Evolutionary conservation across 2,329 filamentous ascomycete genomes (phyloP).

Genomic region (Rugonectria rugulosa): DNA sequence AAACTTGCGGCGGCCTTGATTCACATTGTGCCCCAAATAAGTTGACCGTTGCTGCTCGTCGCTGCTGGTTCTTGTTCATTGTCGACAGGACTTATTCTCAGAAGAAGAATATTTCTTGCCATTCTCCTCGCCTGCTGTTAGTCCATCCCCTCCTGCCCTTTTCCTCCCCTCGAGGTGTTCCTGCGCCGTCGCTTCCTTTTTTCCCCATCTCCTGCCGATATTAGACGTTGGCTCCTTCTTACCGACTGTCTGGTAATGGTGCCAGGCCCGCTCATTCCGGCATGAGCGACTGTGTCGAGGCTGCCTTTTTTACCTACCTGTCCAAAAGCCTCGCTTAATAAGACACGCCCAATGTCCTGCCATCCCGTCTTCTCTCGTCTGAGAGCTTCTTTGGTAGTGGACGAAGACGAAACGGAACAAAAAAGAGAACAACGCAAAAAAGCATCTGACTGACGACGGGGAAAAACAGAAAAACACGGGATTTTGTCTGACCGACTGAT

Average conservation of each 20-base stretch:
- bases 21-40: not conserved
- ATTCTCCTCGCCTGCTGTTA: no score
- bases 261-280: slow-evolving; percentile 5
- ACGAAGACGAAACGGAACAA: not conserved
- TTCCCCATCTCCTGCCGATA: not conserved
- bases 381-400: slow-evolving; percentile 12
- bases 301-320: no score
- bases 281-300: not conserved
- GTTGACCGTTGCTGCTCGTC: slow-evolving; percentile 5
- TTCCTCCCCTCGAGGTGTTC: not conserved
- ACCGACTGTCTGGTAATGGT: slow-evolving; percentile 2
- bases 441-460: slow-evolving; percentile 30
- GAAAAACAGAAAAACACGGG: slow-evolving; percentile 23
- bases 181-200: no score
- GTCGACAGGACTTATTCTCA: not conserved
- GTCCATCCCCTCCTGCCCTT: no score
- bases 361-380: slow-evolving; percentile 3
- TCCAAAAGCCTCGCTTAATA: slow-evolving; percentile 10
- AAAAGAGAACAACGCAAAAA: slow-evolving; percentile 4
- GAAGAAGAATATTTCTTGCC: no score
- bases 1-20: slow-evolving; percentile 13
- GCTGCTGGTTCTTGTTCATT: not conserved
- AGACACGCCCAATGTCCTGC: slow-evolving; percentile 3
- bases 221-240: not conserved
- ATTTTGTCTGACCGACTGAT: slow-evolving; percentile 19